A percentile compares a stretch with the other conserved stretches of the same genome.
These are phyloP conservation scores for Ophiosphaerella korrae DNA, from an alignment of 2,329 filamentous ascomycete species.

Conservation along the genomic window DNA sequence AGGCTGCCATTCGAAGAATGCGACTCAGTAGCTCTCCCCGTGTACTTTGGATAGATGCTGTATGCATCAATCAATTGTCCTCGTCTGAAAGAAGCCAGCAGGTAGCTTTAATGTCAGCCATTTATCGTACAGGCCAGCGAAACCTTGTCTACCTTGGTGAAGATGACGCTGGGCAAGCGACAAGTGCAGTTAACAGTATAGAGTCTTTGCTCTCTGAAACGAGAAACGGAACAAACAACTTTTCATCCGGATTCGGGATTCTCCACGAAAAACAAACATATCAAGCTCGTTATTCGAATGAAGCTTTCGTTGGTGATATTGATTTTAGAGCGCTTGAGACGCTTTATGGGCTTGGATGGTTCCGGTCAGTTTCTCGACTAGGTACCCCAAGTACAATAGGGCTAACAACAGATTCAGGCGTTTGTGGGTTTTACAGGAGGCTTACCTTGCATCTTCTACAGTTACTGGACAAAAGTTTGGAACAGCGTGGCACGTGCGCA, in stretches of 20 bases:
- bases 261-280: neutral
- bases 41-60: conserved; percentile 1
- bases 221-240: neutral
- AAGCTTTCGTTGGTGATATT: neutral
- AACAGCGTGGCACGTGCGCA: too few species aligned
- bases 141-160: conserved; percentile 5
- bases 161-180: neutral
- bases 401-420: neutral
- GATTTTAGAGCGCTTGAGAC: neutral
- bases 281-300: neutral
- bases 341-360: neutral
- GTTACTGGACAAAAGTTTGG: too few species aligned
- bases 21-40: neutral
- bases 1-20: neutral
- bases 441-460: neutral
- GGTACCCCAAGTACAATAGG: neutral
- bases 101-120: neutral
- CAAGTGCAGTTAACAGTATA: neutral
- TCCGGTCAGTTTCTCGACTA: neutral
- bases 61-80: neutral
- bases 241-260: neutral
- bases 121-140: neutral
- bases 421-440: conserved; percentile 1
- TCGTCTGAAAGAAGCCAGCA: neutral
- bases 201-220: neutral